These are phyloP conservation scores for Vitis hybrid DNA, from an alignment of 177 flowering plant genomes.

Conservation along the genomic window DNA sequence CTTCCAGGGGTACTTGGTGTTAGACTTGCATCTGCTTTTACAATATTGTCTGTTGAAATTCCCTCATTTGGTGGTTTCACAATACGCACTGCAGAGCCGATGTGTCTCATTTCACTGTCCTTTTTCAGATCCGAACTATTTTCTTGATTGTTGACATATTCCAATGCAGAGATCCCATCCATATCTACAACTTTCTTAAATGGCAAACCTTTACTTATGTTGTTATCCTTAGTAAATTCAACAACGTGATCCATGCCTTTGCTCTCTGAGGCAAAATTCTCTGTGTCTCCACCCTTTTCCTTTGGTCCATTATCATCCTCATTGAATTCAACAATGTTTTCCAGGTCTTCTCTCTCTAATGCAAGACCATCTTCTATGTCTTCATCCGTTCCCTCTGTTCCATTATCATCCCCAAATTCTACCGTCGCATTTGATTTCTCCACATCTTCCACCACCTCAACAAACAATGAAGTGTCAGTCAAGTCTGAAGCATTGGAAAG, in stretches of 20 bases:
- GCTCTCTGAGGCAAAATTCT: constrained; percentile 18
- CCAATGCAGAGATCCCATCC: constrained; percentile 15
- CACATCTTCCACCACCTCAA: constrained; percentile 14
- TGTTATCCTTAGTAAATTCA: constrained; percentile 20
- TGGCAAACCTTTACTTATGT: constrained; percentile 9
- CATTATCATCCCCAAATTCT: constrained; percentile 8
- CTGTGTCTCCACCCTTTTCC: constrained; percentile 3
- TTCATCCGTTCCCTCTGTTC: not conserved
- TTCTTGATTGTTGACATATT: constrained; percentile 12
- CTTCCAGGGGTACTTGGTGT: constrained; percentile 7
- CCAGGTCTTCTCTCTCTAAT: not conserved
- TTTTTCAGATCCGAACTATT: constrained; percentile 13
- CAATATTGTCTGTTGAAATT: constrained; percentile 12
- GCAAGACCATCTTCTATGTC: not conserved
- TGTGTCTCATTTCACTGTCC: constrained; percentile 6
- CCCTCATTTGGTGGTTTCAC: constrained; percentile 17
- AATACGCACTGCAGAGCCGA: constrained; percentile 15
- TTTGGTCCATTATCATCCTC: constrained; percentile 11
- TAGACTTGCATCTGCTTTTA: constrained; percentile 9
- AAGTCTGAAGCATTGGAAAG: constrained; percentile 21
- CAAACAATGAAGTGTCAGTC: constrained; percentile 8
- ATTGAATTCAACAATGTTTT: constrained; percentile 3
- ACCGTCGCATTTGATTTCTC: not conserved
- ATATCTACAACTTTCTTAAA: constrained; percentile 14
- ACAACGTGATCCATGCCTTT: constrained; percentile 11